These are phyloP conservation scores for Cyclospora cayetanensis DNA, from an alignment of 169 alveolate genomes.

Conservation along the genomic window DNA sequence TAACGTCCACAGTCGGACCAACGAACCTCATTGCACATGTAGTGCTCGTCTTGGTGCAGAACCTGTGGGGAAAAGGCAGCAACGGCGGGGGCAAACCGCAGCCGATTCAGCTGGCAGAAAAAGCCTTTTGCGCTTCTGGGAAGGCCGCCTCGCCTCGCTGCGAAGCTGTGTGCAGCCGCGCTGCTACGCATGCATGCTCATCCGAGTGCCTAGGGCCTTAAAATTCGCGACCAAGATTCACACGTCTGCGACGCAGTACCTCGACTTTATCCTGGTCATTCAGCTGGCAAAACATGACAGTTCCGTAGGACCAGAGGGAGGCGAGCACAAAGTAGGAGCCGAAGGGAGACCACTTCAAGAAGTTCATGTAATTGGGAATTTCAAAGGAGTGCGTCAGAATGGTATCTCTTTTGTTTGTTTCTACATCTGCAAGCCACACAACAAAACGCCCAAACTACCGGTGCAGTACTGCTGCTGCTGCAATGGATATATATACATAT, in stretches of 20 bases:
- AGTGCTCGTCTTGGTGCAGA: constrained; percentile 79
- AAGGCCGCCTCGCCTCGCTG: too few relatives aligned
- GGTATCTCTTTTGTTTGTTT: constrained; percentile 51
- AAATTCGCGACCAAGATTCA: too few relatives aligned
- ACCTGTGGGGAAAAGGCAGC: too few relatives aligned
- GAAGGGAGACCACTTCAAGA: constrained; percentile 89
- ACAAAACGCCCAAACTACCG: not conserved
- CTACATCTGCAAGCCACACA: constrained; percentile 22
- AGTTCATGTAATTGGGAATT: constrained; percentile 82
- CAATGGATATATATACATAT: too few relatives aligned
- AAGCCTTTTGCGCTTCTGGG: too few relatives aligned
- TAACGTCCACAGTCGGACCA: constrained; percentile 92
- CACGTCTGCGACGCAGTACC: constrained; percentile 75
- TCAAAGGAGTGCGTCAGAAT: constrained; percentile 82
- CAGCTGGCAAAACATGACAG: constrained; percentile 85
- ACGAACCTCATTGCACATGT: constrained; percentile 81
- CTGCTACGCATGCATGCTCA: too few relatives aligned
- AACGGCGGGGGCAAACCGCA: constrained; percentile 29
- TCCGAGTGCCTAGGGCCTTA: too few relatives aligned
- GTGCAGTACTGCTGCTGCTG: too few relatives aligned
- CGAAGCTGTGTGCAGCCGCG: too few relatives aligned
- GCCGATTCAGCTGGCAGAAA: too few relatives aligned
- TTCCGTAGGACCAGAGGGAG: constrained; percentile 86
- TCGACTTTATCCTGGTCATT: constrained; percentile 88
- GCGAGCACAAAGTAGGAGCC: constrained; percentile 90